Percentiles rank a stretch among this genome's conserved stretches.
These are phyloP conservation scores for Datura wrightii DNA, from an alignment of 257 asterid species.

Conservation along the genomic window DNA sequence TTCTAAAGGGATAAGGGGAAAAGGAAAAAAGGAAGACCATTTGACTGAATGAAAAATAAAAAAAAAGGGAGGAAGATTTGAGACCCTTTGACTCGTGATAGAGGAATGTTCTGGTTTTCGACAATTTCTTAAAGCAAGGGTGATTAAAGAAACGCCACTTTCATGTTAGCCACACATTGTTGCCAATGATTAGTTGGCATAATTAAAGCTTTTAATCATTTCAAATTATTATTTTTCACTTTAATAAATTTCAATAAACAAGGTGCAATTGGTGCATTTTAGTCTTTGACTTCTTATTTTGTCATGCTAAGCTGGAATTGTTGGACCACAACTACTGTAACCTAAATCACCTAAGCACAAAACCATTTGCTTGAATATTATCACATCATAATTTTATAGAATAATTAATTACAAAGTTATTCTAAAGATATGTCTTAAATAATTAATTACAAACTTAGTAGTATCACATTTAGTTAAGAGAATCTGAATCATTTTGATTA, in stretches of 20 bases:
- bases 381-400: neutral
- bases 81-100: neutral
- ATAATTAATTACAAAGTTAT: neutral
- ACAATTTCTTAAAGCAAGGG: neutral
- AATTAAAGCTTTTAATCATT: neutral
- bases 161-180: slow-evolving; percentile 24
- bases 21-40: neutral
- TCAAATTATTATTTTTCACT: neutral
- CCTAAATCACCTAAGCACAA: neutral
- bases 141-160: neutral
- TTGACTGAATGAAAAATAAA: neutral
- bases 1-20: neutral
- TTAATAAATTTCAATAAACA: neutral
- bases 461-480: neutral
- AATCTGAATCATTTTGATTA: too few species aligned
- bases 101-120: slow-evolving; percentile 19
- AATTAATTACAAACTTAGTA: neutral
- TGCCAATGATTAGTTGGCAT: slow-evolving; percentile 5
- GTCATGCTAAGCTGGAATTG: neutral
- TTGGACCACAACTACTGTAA: neutral
- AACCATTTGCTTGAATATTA: neutral
- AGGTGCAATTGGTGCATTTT: neutral
- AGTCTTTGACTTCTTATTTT: neutral
- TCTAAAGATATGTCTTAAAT: neutral
- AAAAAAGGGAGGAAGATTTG: neutral